Evolutionary conservation across 768 basidiomycete genomes (phyloP).

Genomic region (Clitopilus hobsonii): DNA sequence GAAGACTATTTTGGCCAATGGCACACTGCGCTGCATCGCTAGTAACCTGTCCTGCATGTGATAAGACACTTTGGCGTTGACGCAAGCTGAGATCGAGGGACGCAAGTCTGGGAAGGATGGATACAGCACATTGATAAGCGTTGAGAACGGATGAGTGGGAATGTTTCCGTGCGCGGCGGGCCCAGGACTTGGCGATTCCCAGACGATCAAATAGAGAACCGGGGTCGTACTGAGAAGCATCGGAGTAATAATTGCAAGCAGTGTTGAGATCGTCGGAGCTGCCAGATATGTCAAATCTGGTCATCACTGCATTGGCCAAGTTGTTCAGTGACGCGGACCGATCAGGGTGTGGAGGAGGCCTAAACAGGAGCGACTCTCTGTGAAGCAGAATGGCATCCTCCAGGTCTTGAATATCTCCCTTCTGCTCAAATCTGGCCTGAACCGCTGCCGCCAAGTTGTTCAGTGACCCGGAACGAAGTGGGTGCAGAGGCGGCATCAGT

Average conservation of each 20-base stretch:
- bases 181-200: background rate
- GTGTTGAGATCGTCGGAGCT: too few species aligned
- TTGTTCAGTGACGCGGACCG: too few species aligned
- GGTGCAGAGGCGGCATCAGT: background rate
- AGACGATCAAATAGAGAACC: background rate
- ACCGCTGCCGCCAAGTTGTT: background rate
- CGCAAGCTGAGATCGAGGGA: background rate
- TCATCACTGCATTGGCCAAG: too few species aligned
- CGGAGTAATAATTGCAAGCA: too few species aligned
- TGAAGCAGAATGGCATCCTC: background rate
- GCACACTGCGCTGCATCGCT: background rate
- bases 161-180: background rate
- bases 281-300: too few species aligned
- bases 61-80: background rate
- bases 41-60: background rate
- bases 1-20: background rate
- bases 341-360: too few species aligned
- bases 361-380: too few species aligned
- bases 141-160: background rate
- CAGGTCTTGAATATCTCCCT: background rate
- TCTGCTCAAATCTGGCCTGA: background rate
- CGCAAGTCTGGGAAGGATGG: background rate
- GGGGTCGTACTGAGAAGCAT: background rate
- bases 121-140: background rate
- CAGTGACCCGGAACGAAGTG: background rate